Base-by-base conservation (phyloP, 306 rosid genomes). In the Rosa multiflora region DNA sequence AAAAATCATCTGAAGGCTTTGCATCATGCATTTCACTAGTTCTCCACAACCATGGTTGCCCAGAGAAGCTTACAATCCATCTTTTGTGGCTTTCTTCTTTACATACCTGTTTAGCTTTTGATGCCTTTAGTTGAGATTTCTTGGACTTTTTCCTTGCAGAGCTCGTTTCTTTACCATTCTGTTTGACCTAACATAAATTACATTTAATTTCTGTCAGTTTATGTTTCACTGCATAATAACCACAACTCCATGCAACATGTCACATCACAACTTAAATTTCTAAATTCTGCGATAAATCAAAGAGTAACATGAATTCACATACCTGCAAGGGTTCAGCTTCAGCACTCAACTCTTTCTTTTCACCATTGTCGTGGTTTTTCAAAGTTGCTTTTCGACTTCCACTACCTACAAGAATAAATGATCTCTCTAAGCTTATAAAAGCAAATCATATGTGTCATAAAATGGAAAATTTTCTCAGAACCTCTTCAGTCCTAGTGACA, bases 251-350 rank as follows among this genome's bases (percentile, higher is more conserved):
- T 43, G 20, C 11, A 37, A 37, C 9, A 18, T 78, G 18, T n/a
- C n/a, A 20, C 53, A 37, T 13, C 49, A 43, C 61, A 40, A 55
- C 48, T 42, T 56, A 49, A 35, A 48, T 52, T 72, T 29, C 23
- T 14, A 12, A 18, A 37, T 59, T 42, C 40, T 35, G 62, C 62
- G 21, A 62, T 9, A 73, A 2, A 66, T 37, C 59, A 74, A 67
- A 18, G 18, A 23, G 7, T 21, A n/a, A 44, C 73, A 52, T 48
- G 74, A 79, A 83, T 88, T 80, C 76, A 58, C 14, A 14, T 58
- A 91, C 97, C 82, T 52, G 78, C 51, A 79, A 69, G 29, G 83
- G 66, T 83, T 94, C 85, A 62, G 82, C 79, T 71, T 80, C 96
- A 47, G 80, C 51, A 70, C 47, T 71, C 29, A 46, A 66, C 72